Conservation (phyloP, 2,329 filamentous ascomycete genomes). For the Aspergillus luchuensis region DNA sequence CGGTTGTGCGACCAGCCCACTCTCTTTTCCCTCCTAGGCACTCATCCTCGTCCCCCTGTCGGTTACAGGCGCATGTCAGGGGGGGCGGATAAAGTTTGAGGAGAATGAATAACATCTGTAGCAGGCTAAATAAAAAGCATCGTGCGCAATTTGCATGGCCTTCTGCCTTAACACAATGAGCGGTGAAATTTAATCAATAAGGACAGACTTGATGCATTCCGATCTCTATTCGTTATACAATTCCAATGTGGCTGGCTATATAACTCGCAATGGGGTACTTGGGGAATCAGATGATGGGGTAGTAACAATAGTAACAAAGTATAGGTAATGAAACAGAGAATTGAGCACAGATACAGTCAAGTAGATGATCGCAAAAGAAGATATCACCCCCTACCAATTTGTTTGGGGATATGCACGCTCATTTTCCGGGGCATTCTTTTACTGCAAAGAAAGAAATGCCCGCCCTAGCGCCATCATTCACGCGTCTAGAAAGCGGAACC, state of each 20-base stretch:
- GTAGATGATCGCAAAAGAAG: background rate
- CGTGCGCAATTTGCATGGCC: background rate
- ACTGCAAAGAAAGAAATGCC: background rate
- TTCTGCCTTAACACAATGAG: background rate
- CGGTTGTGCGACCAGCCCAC: constrained; percentile 1
- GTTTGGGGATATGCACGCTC: background rate
- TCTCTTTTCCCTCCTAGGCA: background rate
- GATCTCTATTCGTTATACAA: constrained; percentile 1
- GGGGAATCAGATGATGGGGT: background rate
- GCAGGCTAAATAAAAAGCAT: too few relatives aligned
- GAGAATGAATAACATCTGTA: background rate
- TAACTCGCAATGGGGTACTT: background rate
- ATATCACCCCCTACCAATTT: background rate
- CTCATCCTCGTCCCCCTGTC: background rate
- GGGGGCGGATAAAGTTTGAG: background rate
- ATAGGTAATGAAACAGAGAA: background rate
- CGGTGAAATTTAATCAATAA: background rate
- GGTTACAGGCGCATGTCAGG: background rate
- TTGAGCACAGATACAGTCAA: background rate
- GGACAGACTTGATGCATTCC: background rate
- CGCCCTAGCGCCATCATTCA: constrained; percentile 10
- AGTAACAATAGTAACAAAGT: background rate
- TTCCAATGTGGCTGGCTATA: background rate
- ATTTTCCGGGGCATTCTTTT: background rate
- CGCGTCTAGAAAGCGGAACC: constrained; percentile 13